Base-by-base conservation (phyloP, 768 basidiomycete genomes). In the Austroboletus eburneus region DNA sequence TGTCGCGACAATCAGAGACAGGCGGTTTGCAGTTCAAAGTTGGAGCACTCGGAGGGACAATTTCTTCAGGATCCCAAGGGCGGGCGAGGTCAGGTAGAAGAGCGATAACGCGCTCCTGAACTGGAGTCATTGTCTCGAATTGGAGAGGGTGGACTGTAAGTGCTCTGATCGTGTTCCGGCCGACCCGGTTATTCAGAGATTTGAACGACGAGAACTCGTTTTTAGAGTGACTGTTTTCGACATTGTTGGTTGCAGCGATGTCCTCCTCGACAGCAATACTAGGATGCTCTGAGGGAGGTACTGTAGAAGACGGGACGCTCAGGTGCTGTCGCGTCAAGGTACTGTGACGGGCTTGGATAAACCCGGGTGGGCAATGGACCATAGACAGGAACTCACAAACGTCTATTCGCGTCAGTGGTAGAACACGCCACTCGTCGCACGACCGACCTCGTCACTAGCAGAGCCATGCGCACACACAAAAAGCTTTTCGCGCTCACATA, bases 101-200 rank as follows among this genome's bases (percentile, higher is more conserved):
- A 9, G 77, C 75, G 3, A 91, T 70, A 7, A 98, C 90, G 43
- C 81, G 76, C 9, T 80, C 77, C 64, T 96, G 94, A 3, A 97
- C 93, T 5, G 80, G 62, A 1, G 87, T 83, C 91, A 95, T 91
- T 39, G 72, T 70, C 7, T 64, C 73, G 48, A 89, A 76, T 17
- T 75, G 69, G 73, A 91, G 86, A 0, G 90, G 89, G 18, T 64
- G 67, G 32, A 67, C 57, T 3, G 76, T 81, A 38, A 92, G 71
- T 10, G 89, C 85, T 42, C 74, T 72, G 18, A 86, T 66, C 0
- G 79, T 76, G 3, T 63, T 40, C 9, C 49, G 43, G 24, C 74
- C 65, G 30, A 85, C 43, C 14, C 50, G 54, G 23, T 65, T 71
- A 21, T 71, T 52, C 18, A 81, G 60, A 13, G 67, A 55, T 12